A percentile compares a stretch with the other conserved stretches of the same genome.
These are phyloP conservation scores for Aspergillus sclerotiicarbonarius DNA, from an alignment of 495 filamentous ascomycete species.

Conservation along the genomic window DNA sequence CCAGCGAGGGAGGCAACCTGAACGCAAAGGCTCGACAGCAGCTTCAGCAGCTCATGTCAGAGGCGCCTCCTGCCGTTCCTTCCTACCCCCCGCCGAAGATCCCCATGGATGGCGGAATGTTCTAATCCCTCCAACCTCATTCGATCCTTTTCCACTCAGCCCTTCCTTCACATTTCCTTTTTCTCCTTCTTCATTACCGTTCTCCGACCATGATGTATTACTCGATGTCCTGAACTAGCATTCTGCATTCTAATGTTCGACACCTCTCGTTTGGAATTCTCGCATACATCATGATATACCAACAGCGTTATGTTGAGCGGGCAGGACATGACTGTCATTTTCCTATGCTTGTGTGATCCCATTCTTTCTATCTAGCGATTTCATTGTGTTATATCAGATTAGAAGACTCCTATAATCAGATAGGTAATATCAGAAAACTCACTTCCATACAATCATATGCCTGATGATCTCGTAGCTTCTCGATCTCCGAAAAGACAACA, in stretches of 20 bases:
- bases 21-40: slow-evolving; percentile 44
- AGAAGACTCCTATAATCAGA: neutral
- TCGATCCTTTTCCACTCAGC: slow-evolving; percentile 10
- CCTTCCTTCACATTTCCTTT: slow-evolving; percentile 7
- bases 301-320: slow-evolving; percentile 26
- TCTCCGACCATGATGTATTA: slow-evolving; percentile 20
- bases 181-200: slow-evolving; percentile 20
- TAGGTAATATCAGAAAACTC: neutral
- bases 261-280: slow-evolving; percentile 31
- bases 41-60: slow-evolving; percentile 22
- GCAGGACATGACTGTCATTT: slow-evolving; percentile 12
- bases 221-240: slow-evolving; percentile 3
- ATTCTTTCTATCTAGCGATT: slow-evolving; percentile 19
- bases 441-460: neutral
- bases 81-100: slow-evolving; percentile 37
- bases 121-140: slow-evolving; percentile 24
- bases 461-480: neutral
- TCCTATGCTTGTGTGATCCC: slow-evolving; percentile 9
- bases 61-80: slow-evolving; percentile 35
- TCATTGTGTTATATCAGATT: slow-evolving; percentile 8
- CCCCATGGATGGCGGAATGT: slow-evolving; percentile 47
- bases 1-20: slow-evolving; percentile 46
- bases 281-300: slow-evolving; percentile 26
- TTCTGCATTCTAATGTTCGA: slow-evolving; percentile 18
- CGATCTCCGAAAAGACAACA: too few relatives aligned